Base-by-base conservation (phyloP, 345 rosid genomes). In the Gossypium anomalum region DNA sequence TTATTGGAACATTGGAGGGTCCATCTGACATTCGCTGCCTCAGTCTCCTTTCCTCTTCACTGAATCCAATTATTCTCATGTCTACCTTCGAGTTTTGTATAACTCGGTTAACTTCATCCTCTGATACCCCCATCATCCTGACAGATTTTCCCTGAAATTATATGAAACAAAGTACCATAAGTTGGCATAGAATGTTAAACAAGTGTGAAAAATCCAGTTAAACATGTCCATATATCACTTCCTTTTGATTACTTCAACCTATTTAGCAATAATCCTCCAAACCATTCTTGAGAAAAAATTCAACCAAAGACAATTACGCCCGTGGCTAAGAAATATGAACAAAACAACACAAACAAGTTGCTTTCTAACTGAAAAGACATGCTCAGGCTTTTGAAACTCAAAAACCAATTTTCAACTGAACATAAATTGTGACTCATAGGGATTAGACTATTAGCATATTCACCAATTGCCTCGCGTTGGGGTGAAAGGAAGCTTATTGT, bases 71-170 rank as follows among this genome's bases (percentile, higher is more conserved):
- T 82, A 91, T 95, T 76, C 98, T 86, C 77, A 80, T 64, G 81
- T 89, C 90, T 43, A 75, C 77, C 70, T 72, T 85, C 41, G 87
- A 90, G 75, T 76, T 78, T 83, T 86, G 83, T 49, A 79, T 70
- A 79, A 93, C 78, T 58, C 80, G 83, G 52, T 84, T 79, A 71
- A 91, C 83, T 81, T 95, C 99, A 80, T 79, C 88, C 83, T 87
- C 86, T 47, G 86, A 75, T 45, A 88, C 96, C 73, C 99, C 99
- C 99, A 95, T 86, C 98, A 95, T 93, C 86, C 90, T 88, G 60
- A 95, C 84, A 63, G 88, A 52, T 67, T 86, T 95, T 19, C 82
- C 91, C 99, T 95, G 78, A 81, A 60, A 27, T 79, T 51, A 25
- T 44, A 70, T 74, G 67, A 68, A 83, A 67, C 20, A 76, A 12